Conservation (phyloP, 345 rosid genomes). For the Corymbia maculata region DNA sequence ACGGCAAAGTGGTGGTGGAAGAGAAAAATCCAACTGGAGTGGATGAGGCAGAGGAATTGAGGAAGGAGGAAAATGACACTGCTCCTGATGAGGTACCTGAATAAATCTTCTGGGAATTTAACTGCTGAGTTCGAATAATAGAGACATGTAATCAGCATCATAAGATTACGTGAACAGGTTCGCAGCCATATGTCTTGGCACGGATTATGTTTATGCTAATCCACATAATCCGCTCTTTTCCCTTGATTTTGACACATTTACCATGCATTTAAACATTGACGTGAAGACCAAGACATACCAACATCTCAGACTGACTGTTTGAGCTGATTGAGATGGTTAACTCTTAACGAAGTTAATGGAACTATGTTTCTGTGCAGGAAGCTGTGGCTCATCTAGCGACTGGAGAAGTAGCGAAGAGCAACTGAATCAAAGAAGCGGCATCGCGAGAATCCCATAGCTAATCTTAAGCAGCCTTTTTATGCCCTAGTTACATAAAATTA, state of each 20-base stretch:
- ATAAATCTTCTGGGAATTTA: not conserved
- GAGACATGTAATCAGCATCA: not conserved
- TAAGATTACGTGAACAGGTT: not conserved
- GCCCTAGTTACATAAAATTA: not conserved
- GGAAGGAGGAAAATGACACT: not conserved
- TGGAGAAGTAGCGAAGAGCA: not conserved
- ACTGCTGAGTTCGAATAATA: not conserved
- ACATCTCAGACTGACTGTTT: not conserved
- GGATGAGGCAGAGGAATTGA: not conserved
- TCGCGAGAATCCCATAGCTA: not conserved
- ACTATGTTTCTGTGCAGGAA: not conserved
- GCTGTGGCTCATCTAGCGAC: not conserved
- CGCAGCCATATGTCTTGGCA: not conserved
- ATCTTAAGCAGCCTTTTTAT: not conserved
- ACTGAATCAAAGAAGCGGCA: not conserved
- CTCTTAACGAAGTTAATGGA: not conserved
- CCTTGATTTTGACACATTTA: not conserved
- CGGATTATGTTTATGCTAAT: not conserved
- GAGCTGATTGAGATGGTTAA: not conserved
- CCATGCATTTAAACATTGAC: not conserved
- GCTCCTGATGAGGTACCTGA: not conserved
- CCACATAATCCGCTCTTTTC: not conserved
- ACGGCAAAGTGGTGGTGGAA: not conserved
- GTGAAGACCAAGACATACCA: not conserved
- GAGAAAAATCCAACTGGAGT: conserved; percentile 1